Conservation (phyloP, 345 rosid genomes). For the Citrus hindsii region DNA sequence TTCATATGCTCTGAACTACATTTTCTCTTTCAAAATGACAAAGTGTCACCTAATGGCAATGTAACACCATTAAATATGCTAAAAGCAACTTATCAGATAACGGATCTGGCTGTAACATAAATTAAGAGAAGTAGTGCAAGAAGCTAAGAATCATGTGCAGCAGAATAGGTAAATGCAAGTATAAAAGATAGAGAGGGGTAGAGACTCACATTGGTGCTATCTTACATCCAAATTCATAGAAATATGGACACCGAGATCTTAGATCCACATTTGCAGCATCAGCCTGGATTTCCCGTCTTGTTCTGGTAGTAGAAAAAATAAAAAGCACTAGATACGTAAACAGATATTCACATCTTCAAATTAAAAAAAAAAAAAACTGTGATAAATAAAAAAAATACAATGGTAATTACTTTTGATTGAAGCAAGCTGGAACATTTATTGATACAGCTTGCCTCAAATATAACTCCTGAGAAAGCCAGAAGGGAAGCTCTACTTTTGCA, state of each 20-base stretch:
- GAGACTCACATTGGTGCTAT: conserved; percentile 72
- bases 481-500: conserved; percentile 67
- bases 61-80: background rate
- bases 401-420: conserved; percentile 55
- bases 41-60: background rate
- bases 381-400: background rate
- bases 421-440: conserved; percentile 65
- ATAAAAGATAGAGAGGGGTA: background rate
- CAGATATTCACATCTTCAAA: background rate
- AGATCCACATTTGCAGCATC: conserved; percentile 90
- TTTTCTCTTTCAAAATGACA: background rate
- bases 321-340: background rate
- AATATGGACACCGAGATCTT: conserved; percentile 64
- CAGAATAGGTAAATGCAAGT: background rate
- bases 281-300: conserved; percentile 81
- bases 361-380: background rate
- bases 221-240: conserved; percentile 89
- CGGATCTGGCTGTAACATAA: background rate
- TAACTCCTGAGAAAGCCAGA: conserved; percentile 84
- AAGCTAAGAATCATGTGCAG: background rate
- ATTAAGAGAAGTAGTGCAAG: background rate
- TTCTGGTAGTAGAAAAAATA: conserved; percentile 33
- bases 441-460: conserved; percentile 61
- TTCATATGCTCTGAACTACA: background rate
- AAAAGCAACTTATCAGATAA: background rate